Evolutionary conservation across 2,329 filamentous ascomycete species (phyloP), one percentile per base, ranked within the genome.

Genomic region (Cladosporium sphaerospermum): DNA sequence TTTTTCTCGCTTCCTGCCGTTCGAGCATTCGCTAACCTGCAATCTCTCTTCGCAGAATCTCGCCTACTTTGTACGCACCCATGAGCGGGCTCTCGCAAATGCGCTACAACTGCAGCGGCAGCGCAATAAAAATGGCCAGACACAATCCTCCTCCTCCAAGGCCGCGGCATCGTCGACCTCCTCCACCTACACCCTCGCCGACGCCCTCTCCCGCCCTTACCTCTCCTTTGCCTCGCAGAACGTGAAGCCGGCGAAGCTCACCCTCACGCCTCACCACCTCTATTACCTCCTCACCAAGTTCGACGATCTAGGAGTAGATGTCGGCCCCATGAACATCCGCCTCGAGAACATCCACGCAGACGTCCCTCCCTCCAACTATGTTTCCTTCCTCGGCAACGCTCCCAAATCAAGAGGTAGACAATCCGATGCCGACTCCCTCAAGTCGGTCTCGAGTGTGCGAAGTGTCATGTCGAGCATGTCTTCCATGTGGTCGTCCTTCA

Each of bases 401-500:
- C 88, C 92, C 64, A 83, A 88, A 55, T 85, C 88, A 57, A 88
- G 88, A 69, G 86, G 87, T 58, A 84, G 84, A 57, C 80, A 84
- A 59, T 88, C 88, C 45, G 91, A 96, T 71, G 83, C 85, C 52
- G 89, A 89, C 62, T 97, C 93, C 1, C 89, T 97, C 60, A 90
- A 91, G 65, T 97, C 93, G 6, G 90, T 96, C 40, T 96, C 92
- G 19, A 97, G 93, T 73, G 89, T 99, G 61, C 85, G 92, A 68
- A 97, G 92, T 70, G 91, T 96, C 65, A 92, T 97, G 88, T 95
- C 93, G 28, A 89, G 88, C 70, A 95, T 99, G 87, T 93, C 90
- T 54, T 85, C 88, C 11, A 75, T 97, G 43, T 97, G 91, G 92
- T 86, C 89, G 18, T 90, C 85, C 64, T 84, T 97, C 60, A 88